Evolutionary conservation across 225 moss, liverwort and hornwort species (phyloP), one percentile per base, ranked within the genome.

Genomic region (Marchantia polymorpha): DNA sequence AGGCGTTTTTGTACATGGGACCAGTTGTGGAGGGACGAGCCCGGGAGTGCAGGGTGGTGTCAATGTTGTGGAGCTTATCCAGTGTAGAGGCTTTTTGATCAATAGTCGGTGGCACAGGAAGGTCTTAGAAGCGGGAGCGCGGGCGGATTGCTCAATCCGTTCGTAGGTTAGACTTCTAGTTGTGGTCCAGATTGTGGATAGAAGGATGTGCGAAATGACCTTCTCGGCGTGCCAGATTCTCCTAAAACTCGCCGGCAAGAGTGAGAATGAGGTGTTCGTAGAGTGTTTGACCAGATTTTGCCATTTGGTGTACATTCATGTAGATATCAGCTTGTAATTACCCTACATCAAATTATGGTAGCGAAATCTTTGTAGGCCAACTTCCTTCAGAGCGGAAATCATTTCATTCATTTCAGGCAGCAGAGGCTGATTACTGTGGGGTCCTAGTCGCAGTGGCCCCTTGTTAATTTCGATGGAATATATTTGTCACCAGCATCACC

Each of bases 281-380:
- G 75, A 59, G 16, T 22, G 58, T 59, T 30, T 20, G 59, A 55
- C 75, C 14, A 30, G 75, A 58, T 31, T 55, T 75, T 60, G 64
- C 47, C 78, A 65, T 68, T 65, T 67, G 27, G 50, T 78, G 78
- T 78, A 78, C 63, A 77, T 50, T 78, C 65, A 77, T 78, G 78
- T 78, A 68, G 15, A 78, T 78, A 78, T 27, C 78, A 66, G 67
- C 67, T 53, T 78, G 78, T 78, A 78, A 77, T 77, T 64, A 77
- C 31, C 39, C 22, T 60, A 25, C 76, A 60, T 77, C 39, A 63
- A 61, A 48, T 77, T 27, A 76, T 76, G 61, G 60, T 48, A 76
- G 76, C 47, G 8, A 76, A 76, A 61, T 76, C 61, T 30, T 76
- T 31, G 60, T 59, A 46, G 60, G 61, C n/a, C 11, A 60, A 61